These are phyloP conservation scores for Globisporangium nodosum DNA, from an alignment of 352 stramenopile genomes.

Conservation along the genomic window DNA sequence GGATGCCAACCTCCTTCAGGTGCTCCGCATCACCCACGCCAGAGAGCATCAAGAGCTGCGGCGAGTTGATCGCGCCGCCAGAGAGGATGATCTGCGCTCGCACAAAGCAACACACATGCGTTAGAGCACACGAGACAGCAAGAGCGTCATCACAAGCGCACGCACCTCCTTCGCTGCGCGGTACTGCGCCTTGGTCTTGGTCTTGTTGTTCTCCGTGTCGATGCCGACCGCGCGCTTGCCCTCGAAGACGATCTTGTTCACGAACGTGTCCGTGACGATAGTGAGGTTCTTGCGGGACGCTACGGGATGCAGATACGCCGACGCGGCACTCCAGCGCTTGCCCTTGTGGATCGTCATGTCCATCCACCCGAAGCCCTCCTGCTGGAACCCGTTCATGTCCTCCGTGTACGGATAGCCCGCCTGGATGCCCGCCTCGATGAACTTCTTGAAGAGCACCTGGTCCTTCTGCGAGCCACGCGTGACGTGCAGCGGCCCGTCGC, in stretches of 20 bases:
- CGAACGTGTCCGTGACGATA: constrained; percentile 76
- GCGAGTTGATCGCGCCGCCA: constrained; percentile 85
- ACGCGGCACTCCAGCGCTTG: constrained; percentile 69
- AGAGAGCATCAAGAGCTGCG: constrained; percentile 85
- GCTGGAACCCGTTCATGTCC: constrained; percentile 88
- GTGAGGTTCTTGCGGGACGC: constrained; percentile 65
- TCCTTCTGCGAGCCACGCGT: constrained; percentile 70
- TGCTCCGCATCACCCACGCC: constrained; percentile 75
- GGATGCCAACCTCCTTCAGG: constrained; percentile 67
- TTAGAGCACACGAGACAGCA: not conserved
- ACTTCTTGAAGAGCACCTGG: constrained; percentile 86
- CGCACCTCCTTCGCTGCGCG: constrained; percentile 68
- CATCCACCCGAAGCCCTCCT: constrained; percentile 90
- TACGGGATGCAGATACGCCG: constrained; percentile 70
- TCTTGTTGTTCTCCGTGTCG: constrained; percentile 62
- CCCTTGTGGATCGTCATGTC: constrained; percentile 85
- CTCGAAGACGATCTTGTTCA: constrained; percentile 83
- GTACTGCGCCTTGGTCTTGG: constrained; percentile 39
- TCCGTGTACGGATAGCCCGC: constrained; percentile 85
- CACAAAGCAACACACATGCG: not conserved
- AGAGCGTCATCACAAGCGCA: not conserved
- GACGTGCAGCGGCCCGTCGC: constrained; percentile 76
- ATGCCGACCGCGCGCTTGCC: constrained; percentile 72
- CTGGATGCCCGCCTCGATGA: constrained; percentile 83
- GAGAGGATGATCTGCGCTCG: constrained; percentile 63